Base-by-base conservation (phyloP, 2,329 filamentous ascomycete species). In the Aureobasidium sp. region DNA sequence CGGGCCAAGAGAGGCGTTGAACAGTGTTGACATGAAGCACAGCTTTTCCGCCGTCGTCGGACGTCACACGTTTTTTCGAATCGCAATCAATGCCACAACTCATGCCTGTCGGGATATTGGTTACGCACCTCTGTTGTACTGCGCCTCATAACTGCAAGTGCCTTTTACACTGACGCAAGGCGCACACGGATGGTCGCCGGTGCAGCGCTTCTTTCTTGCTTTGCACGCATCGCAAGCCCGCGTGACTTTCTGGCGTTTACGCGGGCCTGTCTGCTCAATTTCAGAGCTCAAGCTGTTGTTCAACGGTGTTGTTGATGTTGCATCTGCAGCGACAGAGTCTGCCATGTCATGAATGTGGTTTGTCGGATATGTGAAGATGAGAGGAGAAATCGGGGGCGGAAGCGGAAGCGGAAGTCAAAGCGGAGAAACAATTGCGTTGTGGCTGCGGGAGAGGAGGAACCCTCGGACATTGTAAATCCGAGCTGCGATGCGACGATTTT, bases 141-240 rank as follows among this genome's bases (percentile, higher is more conserved):
- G 73, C 22, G 80, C 79, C 27, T 77, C 77, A 65, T 80, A 83
- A 20, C 78, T 78, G 69, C 81, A 83, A 15, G 65, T 64, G 7
- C 67, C 65, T 29, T 67, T 70, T 20, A 70, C 68, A 37, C 65
- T 63, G 39, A 65, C 66, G 64, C 77, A 79, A 1, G 74, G 67
- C 12, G 67, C 64, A 61, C 77, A 79, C 2, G 76, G 77, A 36
- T 73, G 68, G 22, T 70, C 73, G 5, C 76, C 77, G 39, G 69
- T 73, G 64, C 77, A 79, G 56, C 73, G 71, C 53, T 74, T 72
- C 67, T 78, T 77, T 55, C 74, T 72, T 25, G 67, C 55, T 59
- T 71, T 72, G 66, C 71, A 73, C 25, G 62, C 64, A 62, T 73
- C 71, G 63, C 71, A 73, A 12, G 71, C 71, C 62, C 65, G 55